Conservation (phyloP, 1,284 basidiomycete genomes). For the Abortiporus biennis region DNA sequence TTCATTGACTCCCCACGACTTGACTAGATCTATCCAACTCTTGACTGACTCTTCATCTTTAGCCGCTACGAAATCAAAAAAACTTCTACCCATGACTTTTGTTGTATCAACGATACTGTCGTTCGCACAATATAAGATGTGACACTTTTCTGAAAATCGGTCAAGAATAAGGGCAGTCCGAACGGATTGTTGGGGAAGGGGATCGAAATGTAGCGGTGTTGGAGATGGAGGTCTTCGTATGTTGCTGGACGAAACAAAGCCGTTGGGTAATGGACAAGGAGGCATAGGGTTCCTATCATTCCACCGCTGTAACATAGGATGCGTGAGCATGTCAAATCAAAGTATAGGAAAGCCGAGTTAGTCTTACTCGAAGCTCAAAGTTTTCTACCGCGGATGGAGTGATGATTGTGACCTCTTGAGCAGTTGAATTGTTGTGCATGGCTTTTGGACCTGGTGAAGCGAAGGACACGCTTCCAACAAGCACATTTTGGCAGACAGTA, state of each 20-base stretch:
- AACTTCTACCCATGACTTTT: conserved; percentile 53
- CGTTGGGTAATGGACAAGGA: conserved; percentile 20
- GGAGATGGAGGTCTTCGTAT: conserved; percentile 12
- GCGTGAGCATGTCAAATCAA: conserved; percentile 2
- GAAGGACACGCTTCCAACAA: conserved; percentile 71
- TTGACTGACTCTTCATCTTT: conserved; percentile 58
- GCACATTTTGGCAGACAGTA: conserved; percentile 67
- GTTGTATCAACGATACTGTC: conserved; percentile 54
- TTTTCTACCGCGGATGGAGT: conserved; percentile 57
- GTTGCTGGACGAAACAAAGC: conserved; percentile 5
- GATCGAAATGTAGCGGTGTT: conserved; percentile 41
- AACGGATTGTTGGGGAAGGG: conserved; percentile 55
- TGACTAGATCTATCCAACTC: conserved; percentile 67
- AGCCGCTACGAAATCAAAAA: conserved; percentile 65
- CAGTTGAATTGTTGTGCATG: conserved; percentile 71
- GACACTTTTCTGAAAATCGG: conserved; percentile 58
- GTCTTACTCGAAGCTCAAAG: conserved; percentile 61
- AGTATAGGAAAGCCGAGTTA: conserved; percentile 9
- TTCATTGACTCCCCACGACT: conserved; percentile 76
- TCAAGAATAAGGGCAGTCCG: conserved; percentile 71
- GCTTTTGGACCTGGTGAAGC: conserved; percentile 65
- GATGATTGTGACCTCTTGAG: conserved; percentile 69
- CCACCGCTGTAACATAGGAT: conserved; percentile 64
- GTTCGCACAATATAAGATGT: conserved; percentile 65
- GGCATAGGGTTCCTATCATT: conserved; percentile 63